A percentile compares a stretch with the other conserved stretches of the same genome.
Conservation (phyloP, 139 green algal species). For the Trebouxia sp. region DNA sequence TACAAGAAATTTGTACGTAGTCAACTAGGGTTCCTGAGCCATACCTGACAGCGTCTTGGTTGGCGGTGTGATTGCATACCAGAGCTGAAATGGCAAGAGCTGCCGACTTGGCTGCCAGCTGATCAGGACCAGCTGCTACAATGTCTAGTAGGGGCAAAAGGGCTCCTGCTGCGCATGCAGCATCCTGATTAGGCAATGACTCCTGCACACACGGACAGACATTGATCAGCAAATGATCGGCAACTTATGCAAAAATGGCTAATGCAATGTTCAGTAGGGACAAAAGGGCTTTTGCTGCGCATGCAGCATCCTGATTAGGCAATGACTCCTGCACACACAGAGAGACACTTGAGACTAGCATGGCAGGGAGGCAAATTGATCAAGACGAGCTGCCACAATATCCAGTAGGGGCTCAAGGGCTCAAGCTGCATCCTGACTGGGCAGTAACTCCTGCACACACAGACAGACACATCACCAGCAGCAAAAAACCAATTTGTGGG, state of each 20-base stretch:
- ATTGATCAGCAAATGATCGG: too few relatives aligned
- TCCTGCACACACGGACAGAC: too few relatives aligned
- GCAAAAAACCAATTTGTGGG: too few relatives aligned
- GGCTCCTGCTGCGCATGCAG: neutral
- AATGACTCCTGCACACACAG: neutral
- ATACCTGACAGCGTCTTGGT: conserved; percentile 6
- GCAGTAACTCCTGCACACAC: too few relatives aligned
- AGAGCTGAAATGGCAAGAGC: conserved; percentile 3
- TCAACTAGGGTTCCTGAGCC: too few relatives aligned
- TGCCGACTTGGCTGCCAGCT: conserved; percentile 6
- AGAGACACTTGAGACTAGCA: too few relatives aligned
- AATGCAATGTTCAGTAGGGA: neutral
- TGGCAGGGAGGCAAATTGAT: neutral
- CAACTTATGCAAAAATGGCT: too few relatives aligned
- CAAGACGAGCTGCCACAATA: neutral
- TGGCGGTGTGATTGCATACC: neutral
- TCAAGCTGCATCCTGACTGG: too few relatives aligned
- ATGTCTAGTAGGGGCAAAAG: too few relatives aligned
- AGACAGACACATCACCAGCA: too few relatives aligned
- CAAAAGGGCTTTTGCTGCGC: neutral
- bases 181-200: neutral
- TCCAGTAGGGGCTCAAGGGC: neutral
- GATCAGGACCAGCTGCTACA: neutral
- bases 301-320: neutral
- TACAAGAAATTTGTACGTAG: too few relatives aligned